These are phyloP conservation scores for Aspergillus sp. DNA, from an alignment of 2,329 filamentous ascomycete genomes.

Conservation along the genomic window DNA sequence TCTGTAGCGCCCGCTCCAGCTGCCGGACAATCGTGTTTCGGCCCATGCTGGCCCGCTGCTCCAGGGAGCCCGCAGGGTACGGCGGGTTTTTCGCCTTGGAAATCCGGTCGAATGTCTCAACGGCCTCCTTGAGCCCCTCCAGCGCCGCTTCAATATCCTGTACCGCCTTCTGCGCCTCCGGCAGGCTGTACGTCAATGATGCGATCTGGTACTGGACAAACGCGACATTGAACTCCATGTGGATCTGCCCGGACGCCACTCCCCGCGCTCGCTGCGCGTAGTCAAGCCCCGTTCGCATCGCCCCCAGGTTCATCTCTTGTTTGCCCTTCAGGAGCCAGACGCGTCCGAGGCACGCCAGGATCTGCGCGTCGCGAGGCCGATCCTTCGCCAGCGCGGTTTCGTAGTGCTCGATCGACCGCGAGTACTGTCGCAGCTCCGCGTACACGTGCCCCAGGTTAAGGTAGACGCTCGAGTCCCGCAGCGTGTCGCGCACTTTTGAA, in stretches of 20 bases:
- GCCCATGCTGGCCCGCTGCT: slow-evolving; percentile 95
- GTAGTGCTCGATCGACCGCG: slow-evolving; percentile 87
- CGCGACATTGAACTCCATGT: slow-evolving; percentile 95
- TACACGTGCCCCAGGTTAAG: slow-evolving; percentile 92
- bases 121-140: slow-evolving; percentile 74
- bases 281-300: slow-evolving; percentile 55
- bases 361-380: slow-evolving; percentile 65
- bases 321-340: slow-evolving; percentile 78
- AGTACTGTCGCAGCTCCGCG: slow-evolving; percentile 79
- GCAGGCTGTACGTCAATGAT: slow-evolving; percentile 63
- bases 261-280: slow-evolving; percentile 60
- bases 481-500: slow-evolving; percentile 77
- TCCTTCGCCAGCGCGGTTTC: slow-evolving; percentile 75
- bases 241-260: slow-evolving; percentile 70
- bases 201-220: slow-evolving; percentile 96
- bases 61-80: slow-evolving; percentile 81
- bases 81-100: slow-evolving; percentile 60
- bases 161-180: slow-evolving; percentile 67
- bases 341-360: slow-evolving; percentile 76
- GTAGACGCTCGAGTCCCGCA: slow-evolving; percentile 79
- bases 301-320: slow-evolving; percentile 52
- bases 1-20: slow-evolving; percentile 72
- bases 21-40: slow-evolving; percentile 80
- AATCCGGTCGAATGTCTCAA: slow-evolving; percentile 55
- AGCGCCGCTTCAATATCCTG: slow-evolving; percentile 73